Evolutionary conservation across 257 asterid genomes (phyloP), one percentile per base, ranked within the genome.

Genomic region (Misopates orontium): DNA sequence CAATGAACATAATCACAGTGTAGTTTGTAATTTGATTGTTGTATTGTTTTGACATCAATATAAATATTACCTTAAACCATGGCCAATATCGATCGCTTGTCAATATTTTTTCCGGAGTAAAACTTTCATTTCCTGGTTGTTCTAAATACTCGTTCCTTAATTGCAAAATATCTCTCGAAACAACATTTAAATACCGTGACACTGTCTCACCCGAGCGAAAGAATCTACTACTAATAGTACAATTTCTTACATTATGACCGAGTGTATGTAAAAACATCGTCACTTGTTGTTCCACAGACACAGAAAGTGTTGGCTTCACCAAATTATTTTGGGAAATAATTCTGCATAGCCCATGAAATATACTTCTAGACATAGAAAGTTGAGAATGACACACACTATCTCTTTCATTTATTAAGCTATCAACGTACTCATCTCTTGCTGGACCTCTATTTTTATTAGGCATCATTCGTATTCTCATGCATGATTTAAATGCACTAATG

Each of bases 131-230:
- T 56, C 44, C 4, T 4, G 61, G 61, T 56, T 56, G 61, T 3
- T 14, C 44, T 13, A 56, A 24, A 24, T 24, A 25, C 20, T 56
- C 61, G 25, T 56, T 10, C 42, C 19, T 24, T 56, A 25, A 18
- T 25, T 21, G 1, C 39, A 56, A 14, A 32, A 56, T 15, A 10
- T 42, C 44, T 10, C 41, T 18, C 42, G 25, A 25, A 0, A 56
- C 61, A 24, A 4, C 1, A 56, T 56, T 15, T 25, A 6, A 56
- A 39, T 56, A 25, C 6, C 14, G 62, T 9, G 23, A 56, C 13
- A 56, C 45, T 1, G 45, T 56, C 23, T 56, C 44, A 56, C 61
- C 42, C 8, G 44, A 56, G 13, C 62, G 45, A 56, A 56, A 56
- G n/a, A 56, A 56, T 28, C 62, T 8, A 56, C 45, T 28, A 25